A percentile compares a stretch with the other conserved stretches of the same genome.
These are phyloP conservation scores for Salix arbutifolia DNA, from an alignment of 345 rosid genomes.

Conservation along the genomic window DNA sequence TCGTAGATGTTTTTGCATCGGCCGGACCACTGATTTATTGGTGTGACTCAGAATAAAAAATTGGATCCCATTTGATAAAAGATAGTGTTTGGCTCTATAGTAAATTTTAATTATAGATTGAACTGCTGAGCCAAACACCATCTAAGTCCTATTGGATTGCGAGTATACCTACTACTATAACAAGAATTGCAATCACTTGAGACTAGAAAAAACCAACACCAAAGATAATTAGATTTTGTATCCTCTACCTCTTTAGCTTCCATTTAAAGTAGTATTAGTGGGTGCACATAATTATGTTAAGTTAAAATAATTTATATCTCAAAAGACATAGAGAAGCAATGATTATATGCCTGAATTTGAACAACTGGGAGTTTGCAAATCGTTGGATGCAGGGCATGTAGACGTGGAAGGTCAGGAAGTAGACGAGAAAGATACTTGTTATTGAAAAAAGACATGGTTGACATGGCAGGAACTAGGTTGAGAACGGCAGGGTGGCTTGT, in stretches of 20 bases:
- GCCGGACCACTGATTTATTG: too few relatives aligned
- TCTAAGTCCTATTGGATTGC: conserved; percentile 23
- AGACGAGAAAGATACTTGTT: background rate
- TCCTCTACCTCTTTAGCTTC: conserved; percentile 2
- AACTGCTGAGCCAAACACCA: too few relatives aligned
- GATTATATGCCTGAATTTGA: background rate
- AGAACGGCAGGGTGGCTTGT: conserved; percentile 1
- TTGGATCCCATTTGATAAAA: too few relatives aligned
- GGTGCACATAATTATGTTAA: background rate
- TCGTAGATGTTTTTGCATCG: too few relatives aligned
- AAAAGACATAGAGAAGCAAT: background rate
- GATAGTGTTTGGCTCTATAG: too few relatives aligned
- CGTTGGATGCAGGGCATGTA: background rate
- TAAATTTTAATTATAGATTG: too few relatives aligned
- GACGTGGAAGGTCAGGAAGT: conserved; percentile 1
- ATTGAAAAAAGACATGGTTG: background rate
- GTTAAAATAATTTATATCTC: background rate
- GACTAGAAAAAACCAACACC: conserved; percentile 23
- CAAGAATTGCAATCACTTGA: conserved; percentile 25
- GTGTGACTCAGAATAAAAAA: too few relatives aligned
- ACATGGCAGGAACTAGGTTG: background rate
- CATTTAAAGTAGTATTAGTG: background rate
- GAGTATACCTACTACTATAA: conserved; percentile 17
- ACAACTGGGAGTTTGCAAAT: background rate
- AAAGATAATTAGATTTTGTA: conserved; percentile 12